Conservation (phyloP, 129 eudicot genomes). For the sunflower (Helianthus annuus) region HanXRQr2.0-SUNRISE NC_035433.2:117134873-117135372, state of each 20-base stretch:
- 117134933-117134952: too few relatives aligned
- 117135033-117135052: background rate
- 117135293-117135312: slow-evolving; percentile 65
- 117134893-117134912: too few relatives aligned
- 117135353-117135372: slow-evolving; percentile 39
- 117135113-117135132: too few relatives aligned
- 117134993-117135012: background rate
- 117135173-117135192: background rate
- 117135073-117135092: too few relatives aligned
- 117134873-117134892: too few relatives aligned
- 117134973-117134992: background rate
- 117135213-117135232: background rate
- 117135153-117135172: too few relatives aligned
- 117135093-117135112: too few relatives aligned
- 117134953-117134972: too few relatives aligned
- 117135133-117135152: too few relatives aligned
- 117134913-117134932: too few relatives aligned
- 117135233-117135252: slow-evolving; percentile 42
- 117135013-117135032: background rate
- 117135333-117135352: slow-evolving; percentile 82
- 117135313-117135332: slow-evolving; percentile 80
- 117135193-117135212: background rate
- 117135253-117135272: slow-evolving; percentile 33
- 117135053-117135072: too few relatives aligned
- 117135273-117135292: slow-evolving; percentile 54